Conservation (phyloP, 495 filamentous ascomycete genomes). For the Stereocaulon alpinum region DNA sequence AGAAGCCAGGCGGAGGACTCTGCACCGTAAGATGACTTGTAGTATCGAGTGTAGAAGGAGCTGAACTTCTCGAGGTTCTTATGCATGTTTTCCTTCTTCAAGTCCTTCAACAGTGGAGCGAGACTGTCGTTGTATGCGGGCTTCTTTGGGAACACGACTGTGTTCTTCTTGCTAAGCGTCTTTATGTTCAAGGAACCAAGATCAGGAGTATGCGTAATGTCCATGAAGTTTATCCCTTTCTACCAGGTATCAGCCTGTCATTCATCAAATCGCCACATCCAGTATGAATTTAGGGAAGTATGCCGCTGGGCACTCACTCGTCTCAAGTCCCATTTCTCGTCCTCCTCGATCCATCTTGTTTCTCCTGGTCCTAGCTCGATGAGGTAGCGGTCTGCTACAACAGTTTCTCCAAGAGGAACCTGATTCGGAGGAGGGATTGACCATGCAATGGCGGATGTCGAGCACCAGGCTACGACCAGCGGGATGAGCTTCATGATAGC, state of each 20-base stretch:
- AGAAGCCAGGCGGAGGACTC: slow-evolving; percentile 87
- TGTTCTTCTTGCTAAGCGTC: slow-evolving; percentile 29
- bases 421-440: slow-evolving; percentile 10
- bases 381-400: slow-evolving; percentile 48
- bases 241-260: slow-evolving; percentile 28
- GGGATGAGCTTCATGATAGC: slow-evolving; percentile 10
- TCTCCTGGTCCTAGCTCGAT: slow-evolving; percentile 84
- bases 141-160: slow-evolving; percentile 55
- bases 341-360: slow-evolving; percentile 78
- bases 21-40: slow-evolving; percentile 73
- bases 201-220: slow-evolving; percentile 61
- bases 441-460: slow-evolving; percentile 3
- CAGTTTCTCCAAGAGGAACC: slow-evolving; percentile 3
- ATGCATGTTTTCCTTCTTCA: slow-evolving; percentile 69
- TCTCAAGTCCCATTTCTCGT: slow-evolving; percentile 86
- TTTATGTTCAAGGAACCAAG: slow-evolving; percentile 25
- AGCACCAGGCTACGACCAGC: not conserved
- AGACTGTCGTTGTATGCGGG: slow-evolving; percentile 57
- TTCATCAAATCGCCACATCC: not conserved
- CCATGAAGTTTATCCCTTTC: slow-evolving; percentile 86
- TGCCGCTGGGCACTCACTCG: slow-evolving; percentile 45
- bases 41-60: slow-evolving; percentile 80
- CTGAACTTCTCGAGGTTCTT: slow-evolving; percentile 69
- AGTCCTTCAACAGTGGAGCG: slow-evolving; percentile 49
- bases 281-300: not conserved